Base-by-base conservation (phyloP, 805 yeast species). In the Metschnikowia cerradonensis region DNA sequence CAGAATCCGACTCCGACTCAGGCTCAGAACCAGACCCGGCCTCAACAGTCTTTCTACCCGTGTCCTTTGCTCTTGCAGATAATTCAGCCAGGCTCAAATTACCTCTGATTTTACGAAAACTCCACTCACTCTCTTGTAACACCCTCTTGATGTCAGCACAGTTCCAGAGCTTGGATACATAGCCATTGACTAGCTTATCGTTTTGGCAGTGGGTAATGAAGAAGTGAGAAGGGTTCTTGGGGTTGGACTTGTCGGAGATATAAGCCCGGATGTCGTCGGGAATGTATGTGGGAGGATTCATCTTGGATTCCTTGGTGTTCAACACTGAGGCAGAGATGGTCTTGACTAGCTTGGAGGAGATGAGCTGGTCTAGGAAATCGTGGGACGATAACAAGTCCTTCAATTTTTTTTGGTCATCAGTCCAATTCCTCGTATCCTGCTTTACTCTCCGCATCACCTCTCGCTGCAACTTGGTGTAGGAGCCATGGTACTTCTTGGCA, bases 111-210 rank as follows among this genome's bases (percentile, higher is more conserved):
- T 77, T 70, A 36, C 73, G 73, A 54, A 78, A 67, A 44, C 72
- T 51, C 81, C 70, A 70, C 58, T 79, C 68, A 60, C 75, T 59
- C 55, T 71, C 73, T n/a, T 47, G 56, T 38, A 72, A 52, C 37
- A 68, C 40, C 36, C 61, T 61, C 54, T 72, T 73, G n/a, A 77
- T 58, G 7, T 62, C 57, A 52, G 71, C 71, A 56, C 67, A 68
- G 54, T 80, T 79, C 73, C 77, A 78, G 14, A 79, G 43, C 47
- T 62, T 72, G 4, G 84, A 79, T 48, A 83, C 65, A 42, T 74
- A 59, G 49, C 71, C 74, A 60, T 83, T 81, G 36, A 74, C 47
- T 6, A 54, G 67, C 54, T 69, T 70, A 54, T 69, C 64, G 49
- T 62, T 57, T 55, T 73, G 77, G 36, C 79, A 68, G 60, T 74